Evolutionary conservation across 2,329 filamentous ascomycete species (phyloP), one percentile per base, ranked within the genome.

Genomic region (Hypoxylon sp.): DNA sequence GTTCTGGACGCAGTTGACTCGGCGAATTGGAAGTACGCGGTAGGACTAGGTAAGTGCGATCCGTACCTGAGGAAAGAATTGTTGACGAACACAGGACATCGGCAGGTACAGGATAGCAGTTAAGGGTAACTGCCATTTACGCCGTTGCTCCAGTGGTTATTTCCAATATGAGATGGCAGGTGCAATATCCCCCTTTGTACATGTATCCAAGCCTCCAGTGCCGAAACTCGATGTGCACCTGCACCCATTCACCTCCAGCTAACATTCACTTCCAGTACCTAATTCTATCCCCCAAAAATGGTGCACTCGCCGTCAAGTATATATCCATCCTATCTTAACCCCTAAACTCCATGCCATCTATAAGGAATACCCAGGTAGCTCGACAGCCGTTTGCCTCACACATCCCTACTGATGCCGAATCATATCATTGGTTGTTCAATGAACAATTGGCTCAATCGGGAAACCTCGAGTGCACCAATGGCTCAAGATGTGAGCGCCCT

Each of bases 381-480:
- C 9, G 51, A 29, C 30, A 45, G 30, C 29, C 25, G 14, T 43
- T 21, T 11, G n/a, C 25, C 14, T 45, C 23, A n/a, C 27, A 54
- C n/a, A 45, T 45, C 25, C 37, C 12, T 23, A 30, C 43, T 30
- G 5, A 30, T 29, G 19, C 27, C 23, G 11, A 25, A n/a, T 41
- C 37, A 12, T 32, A 21, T 46, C 30, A 67, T 63, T 67, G 64
- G 64, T 37, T 12, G 21, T 46, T 45, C 48, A 19, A 19, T n/a
- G 9, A 46, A 37, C 14, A 58, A 25, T 27, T 46, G 27, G n/a
- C 61, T 50, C 12, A 29, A 67, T 61, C 19, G 2, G 61, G 61
- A 58, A 64, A 61, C 43, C 32, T 14, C 47, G 29, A 14, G 45
- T 54, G 6, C n/a, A 23, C 34, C 8, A 29, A 39, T 48, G 12